phyloP scores from a whole-genome alignment of 2,329 filamentous ascomycete genomes.

The Botrytis sinoallii region DNA sequence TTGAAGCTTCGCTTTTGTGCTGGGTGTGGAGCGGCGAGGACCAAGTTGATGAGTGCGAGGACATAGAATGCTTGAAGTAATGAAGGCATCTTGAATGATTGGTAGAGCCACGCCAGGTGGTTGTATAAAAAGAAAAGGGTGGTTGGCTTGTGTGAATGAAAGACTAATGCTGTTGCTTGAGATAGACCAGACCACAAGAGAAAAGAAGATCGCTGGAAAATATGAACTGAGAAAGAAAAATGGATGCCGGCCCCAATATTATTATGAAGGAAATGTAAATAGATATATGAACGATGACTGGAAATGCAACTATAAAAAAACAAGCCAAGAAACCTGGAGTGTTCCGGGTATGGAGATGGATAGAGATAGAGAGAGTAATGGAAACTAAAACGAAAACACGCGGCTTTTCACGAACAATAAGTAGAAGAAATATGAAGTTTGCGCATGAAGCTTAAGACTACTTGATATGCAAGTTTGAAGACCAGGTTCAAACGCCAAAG shows the following conservation, averaged over 20 bases:
- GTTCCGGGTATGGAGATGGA: neutral
- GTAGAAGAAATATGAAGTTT: constrained; percentile 22
- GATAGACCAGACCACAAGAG: constrained; percentile 25
- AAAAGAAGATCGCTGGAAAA: constrained; percentile 8
- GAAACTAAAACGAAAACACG: constrained; percentile 27
- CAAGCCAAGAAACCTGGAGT: constrained; percentile 14
- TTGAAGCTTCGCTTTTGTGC: constrained; percentile 43
- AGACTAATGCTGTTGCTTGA: constrained; percentile 21
- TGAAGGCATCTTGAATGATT: constrained; percentile 34
- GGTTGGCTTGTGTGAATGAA: constrained; percentile 25
- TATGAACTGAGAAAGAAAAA: constrained; percentile 15
- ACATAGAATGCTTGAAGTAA: constrained; percentile 41
- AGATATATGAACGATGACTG: constrained; percentile 25
- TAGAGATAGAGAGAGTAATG: constrained; percentile 12
- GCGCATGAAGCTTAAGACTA: constrained; percentile 29
- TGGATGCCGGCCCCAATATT: constrained; percentile 31
- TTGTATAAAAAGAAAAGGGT: constrained; percentile 13
- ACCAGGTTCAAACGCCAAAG: constrained; percentile 31
- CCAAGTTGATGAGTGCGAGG: constrained; percentile 47
- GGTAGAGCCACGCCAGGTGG: constrained; percentile 21
- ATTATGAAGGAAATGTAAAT: constrained; percentile 26
- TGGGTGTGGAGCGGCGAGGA: constrained; percentile 44
- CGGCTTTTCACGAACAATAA: constrained; percentile 25
- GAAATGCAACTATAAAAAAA: constrained; percentile 29
- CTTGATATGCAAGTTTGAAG: constrained; percentile 28